Evolutionary conservation across 768 basidiomycete genomes (phyloP), one percentile per base, ranked within the genome.

Genomic region (Mycena albidolilacea): DNA sequence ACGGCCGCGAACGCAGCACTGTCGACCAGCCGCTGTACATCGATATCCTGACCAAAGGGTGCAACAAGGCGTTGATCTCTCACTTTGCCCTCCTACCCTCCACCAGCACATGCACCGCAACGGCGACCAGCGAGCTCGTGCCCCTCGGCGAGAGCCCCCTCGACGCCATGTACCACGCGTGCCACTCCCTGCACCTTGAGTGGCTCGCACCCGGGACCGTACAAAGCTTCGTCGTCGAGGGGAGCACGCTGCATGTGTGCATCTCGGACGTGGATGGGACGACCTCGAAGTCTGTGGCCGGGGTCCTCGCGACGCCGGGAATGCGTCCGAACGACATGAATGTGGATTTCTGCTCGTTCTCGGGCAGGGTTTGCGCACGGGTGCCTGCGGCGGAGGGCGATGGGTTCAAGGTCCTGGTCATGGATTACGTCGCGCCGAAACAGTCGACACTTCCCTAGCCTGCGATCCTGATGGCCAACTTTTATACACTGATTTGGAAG

Each of bases 281-380:
- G 21, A 44, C 38, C 5, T 38, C 64, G 3, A 44, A 14, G 54
- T 52, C 59, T 2, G 17, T 67, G n/a, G 11, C 55, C 5, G 70
- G 70, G 2, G n/a, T 69, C 1, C 57, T 75, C 14, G 61, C 21
- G 17, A 71, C 62, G 21, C 74, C 74, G 8, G 64, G 65, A 10
- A 43, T 75, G 2, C 38, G 8, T 10, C 19, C 8, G 4, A 39
- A 59, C 38, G 74, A 75, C 23, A 3, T 64, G 21, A 68, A 68
- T 41, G 21, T 68, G 7, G 74, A 75, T 61, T 71, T 75, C 21
- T 75, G 74, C 48, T 71, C 74, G 11, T 75, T 75, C 41, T 68
- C 74, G 3, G 74, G 69, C 44, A 58, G 69, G 54, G 62, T 60
- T 11, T 70, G 69, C 35, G 66, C 62, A 8, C 50, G 70, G 48